Conservation (phyloP, 2,329 filamentous ascomycete genomes). For the Colletotrichum falcatum region DNA sequence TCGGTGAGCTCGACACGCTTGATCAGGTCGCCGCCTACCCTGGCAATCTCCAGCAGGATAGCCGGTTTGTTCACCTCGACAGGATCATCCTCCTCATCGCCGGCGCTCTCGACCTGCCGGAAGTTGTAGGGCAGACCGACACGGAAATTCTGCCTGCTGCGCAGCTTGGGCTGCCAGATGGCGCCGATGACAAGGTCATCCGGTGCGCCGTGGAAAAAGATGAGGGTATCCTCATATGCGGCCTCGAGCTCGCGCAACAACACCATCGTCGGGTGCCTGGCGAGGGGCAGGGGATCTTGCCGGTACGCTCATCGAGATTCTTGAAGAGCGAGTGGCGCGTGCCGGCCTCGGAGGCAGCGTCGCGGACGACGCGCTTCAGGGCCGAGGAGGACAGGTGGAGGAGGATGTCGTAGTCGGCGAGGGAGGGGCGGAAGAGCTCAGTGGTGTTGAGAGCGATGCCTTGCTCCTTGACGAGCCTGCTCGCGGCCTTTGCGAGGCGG, state of each 20-base stretch:
- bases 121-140: constrained; percentile 76
- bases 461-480: constrained; percentile 67
- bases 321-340: constrained; percentile 73
- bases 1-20: constrained; percentile 68
- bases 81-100: constrained; percentile 55
- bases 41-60: constrained; percentile 79
- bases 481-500: constrained; percentile 81
- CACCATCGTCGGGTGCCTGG: constrained; percentile 70
- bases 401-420: constrained; percentile 87
- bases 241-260: constrained; percentile 76
- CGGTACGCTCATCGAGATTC: constrained; percentile 77
- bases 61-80: constrained; percentile 75
- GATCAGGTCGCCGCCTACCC: constrained; percentile 75
- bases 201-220: constrained; percentile 81
- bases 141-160: constrained; percentile 71
- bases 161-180: constrained; percentile 69
- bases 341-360: constrained; percentile 52
- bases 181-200: constrained; percentile 67
- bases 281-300: constrained; percentile 60
- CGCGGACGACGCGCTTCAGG: constrained; percentile 56
- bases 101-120: constrained; percentile 42
- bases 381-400: constrained; percentile 74
- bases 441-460: constrained; percentile 65
- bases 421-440: constrained; percentile 77
- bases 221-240: constrained; percentile 74